Conservation (phyloP, 1,139 yeast species). For the Candida smagusa region DNA sequence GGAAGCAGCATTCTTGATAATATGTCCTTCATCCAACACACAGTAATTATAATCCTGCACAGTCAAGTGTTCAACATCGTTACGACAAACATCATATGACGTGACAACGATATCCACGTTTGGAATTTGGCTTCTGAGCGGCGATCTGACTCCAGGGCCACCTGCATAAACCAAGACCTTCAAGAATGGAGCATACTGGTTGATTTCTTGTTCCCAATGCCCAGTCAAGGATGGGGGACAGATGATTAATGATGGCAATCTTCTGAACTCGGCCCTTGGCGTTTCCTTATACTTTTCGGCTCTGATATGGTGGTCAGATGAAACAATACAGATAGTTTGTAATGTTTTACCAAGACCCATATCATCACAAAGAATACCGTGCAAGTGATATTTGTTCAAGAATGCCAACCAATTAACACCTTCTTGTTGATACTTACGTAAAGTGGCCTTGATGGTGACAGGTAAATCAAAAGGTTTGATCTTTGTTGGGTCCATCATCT, state of each 20-base stretch:
- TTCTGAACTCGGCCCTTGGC: conserved; percentile 63
- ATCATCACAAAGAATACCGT: conserved; percentile 97
- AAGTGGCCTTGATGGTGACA: conserved; percentile 86
- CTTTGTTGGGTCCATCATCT: conserved; percentile 97
- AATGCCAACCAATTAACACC: conserved; percentile 99
- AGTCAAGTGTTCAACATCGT: conserved; percentile 69
- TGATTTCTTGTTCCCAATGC: conserved; percentile 96
- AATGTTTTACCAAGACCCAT: conserved; percentile 98
- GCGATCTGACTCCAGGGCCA: conserved; percentile 70
- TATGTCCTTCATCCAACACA: conserved; percentile 97
- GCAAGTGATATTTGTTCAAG: conserved; percentile 88
- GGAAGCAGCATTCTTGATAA: conserved; percentile 86
- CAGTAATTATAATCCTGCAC: conserved; percentile 82
- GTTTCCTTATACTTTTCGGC: conserved; percentile 65
- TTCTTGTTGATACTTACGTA: conserved; percentile 94
- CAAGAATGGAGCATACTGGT: conserved; percentile 86
- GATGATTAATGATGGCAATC: conserved; percentile 77
- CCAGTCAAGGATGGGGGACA: conserved; percentile 98
- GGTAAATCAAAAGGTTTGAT: conserved; percentile 87
- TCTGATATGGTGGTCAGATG: conserved; percentile 91
- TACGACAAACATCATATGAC: conserved; percentile 93
- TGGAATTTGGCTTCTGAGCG: conserved; percentile 52
- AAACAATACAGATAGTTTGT: conserved; percentile 94
- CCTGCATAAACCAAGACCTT: conserved; percentile 88
- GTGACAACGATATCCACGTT: conserved; percentile 83